Evolutionary conservation across 805 yeast genomes (phyloP).

Genomic region (Lachancea quebecensis): DNA sequence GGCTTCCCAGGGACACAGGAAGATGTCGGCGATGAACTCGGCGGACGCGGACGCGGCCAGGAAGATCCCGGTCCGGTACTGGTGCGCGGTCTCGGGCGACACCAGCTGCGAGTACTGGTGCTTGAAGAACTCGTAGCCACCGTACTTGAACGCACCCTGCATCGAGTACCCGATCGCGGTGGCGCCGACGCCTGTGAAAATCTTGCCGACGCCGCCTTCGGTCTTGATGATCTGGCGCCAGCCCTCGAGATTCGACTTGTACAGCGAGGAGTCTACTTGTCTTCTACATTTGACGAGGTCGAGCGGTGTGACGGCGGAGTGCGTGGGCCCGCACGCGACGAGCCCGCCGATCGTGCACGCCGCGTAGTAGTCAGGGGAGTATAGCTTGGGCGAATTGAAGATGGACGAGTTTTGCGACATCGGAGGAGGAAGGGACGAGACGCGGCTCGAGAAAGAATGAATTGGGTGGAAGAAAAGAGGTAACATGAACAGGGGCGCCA

Average conservation of each 20-base stretch:
- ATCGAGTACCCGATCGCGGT: slow-evolving; percentile 88
- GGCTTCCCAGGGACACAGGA: slow-evolving; percentile 91
- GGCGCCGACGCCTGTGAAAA: slow-evolving; percentile 87
- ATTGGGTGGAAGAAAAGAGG: too few relatives aligned
- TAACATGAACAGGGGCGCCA: too few relatives aligned
- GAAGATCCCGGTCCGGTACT: slow-evolving; percentile 67
- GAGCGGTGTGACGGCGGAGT: slow-evolving; percentile 84
- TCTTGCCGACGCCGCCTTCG: slow-evolving; percentile 75
- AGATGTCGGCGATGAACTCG: slow-evolving; percentile 85
- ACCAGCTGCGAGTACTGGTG: slow-evolving; percentile 60
- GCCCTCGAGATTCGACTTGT: slow-evolving; percentile 75
- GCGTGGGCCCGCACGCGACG: slow-evolving; percentile 95
- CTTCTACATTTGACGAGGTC: slow-evolving; percentile 91
- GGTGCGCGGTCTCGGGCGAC: slow-evolving; percentile 55
- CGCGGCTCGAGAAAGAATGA: too few relatives aligned
- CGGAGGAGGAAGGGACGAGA: too few relatives aligned
- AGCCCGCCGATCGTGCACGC: slow-evolving; percentile 56
- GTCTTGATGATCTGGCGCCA: slow-evolving; percentile 65
- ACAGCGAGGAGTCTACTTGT: slow-evolving; percentile 72
- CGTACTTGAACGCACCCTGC: slow-evolving; percentile 97
- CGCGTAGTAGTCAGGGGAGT: slow-evolving; percentile 23
- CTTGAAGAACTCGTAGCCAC: slow-evolving; percentile 89
- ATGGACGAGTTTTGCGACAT: slow-evolving; percentile 5
- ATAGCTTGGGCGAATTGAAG: slow-evolving; percentile 7
- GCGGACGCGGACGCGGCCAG: slow-evolving; percentile 88